A percentile compares a stretch with the other conserved stretches of the same genome.
Conservation (phyloP, 257 asterid species). For the Solanum pimpinellifolium region DNA sequence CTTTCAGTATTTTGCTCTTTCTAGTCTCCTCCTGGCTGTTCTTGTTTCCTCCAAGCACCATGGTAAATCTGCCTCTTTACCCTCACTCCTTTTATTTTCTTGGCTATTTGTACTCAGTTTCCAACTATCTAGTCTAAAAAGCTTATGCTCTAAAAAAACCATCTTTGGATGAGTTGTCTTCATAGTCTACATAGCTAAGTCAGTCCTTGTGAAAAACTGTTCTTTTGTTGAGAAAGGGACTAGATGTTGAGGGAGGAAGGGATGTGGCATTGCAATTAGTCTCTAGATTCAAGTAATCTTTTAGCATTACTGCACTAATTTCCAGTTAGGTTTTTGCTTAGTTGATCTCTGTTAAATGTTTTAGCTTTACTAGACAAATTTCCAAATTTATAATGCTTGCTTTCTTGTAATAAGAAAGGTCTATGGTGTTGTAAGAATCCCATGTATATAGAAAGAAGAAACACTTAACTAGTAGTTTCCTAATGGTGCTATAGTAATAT, state of each 20-base stretch:
- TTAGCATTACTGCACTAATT: not conserved
- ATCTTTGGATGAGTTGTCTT: not conserved
- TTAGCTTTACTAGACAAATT: not conserved
- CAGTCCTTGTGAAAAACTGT: not conserved
- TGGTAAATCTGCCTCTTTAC: constrained; percentile 20
- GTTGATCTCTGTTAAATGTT: not conserved
- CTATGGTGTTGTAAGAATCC: not conserved
- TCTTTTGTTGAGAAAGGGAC: not conserved
- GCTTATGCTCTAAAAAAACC: not conserved
- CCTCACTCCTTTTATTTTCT: not conserved
- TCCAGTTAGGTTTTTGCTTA: not conserved
- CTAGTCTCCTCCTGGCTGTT: constrained; percentile 23
- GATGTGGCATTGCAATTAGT: not conserved
- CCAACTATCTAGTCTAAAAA: not conserved
- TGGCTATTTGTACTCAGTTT: not conserved
- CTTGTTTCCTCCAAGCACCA: constrained; percentile 36
- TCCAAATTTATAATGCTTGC: not conserved
- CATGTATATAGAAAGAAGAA: too few relatives aligned
- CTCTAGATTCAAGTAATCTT: not conserved
- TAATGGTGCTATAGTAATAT: not conserved
- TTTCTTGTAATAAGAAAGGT: not conserved
- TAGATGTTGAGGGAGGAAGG: not conserved
- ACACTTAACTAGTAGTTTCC: not conserved
- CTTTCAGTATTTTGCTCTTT: constrained; percentile 16
- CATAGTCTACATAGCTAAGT: not conserved